These are phyloP conservation scores for Suillus subluteus DNA, from an alignment of 768 basidiomycete species.

Conservation along the genomic window DNA sequence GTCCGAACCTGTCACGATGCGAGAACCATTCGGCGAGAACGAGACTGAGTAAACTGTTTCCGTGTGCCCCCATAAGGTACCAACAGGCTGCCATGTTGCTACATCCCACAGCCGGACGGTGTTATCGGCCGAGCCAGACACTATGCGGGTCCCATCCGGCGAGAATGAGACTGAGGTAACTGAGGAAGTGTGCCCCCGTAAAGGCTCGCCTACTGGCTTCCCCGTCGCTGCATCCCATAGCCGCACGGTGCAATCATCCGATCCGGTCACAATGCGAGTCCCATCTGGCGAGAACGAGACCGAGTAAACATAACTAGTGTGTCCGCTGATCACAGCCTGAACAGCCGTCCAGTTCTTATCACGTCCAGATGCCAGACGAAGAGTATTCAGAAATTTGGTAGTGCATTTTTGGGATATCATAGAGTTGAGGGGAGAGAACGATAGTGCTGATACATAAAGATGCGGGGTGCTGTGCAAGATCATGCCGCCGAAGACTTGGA, in stretches of 20 bases:
- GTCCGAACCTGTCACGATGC: background rate
- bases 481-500: background rate
- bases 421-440: background rate
- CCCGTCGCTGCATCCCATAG: background rate
- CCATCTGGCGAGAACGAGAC: background rate
- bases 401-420: background rate
- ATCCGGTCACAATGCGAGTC: background rate
- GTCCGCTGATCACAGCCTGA: background rate
- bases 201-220: background rate
- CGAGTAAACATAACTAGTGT: background rate
- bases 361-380: background rate
- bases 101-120: background rate
- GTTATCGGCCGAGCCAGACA: background rate
- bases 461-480: background rate
- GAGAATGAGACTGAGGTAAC: background rate
- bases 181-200: background rate
- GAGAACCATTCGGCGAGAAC: background rate
- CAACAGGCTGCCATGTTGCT: background rate
- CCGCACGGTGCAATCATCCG: too few relatives aligned
- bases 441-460: background rate
- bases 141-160: background rate
- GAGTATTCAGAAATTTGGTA: background rate
- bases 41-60: background rate
- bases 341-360: background rate
- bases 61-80: background rate